Percentiles rank a stretch among this genome's conserved stretches.
Conservation (phyloP, 179 eudicot genomes). For the Silene coronaria region DNA sequence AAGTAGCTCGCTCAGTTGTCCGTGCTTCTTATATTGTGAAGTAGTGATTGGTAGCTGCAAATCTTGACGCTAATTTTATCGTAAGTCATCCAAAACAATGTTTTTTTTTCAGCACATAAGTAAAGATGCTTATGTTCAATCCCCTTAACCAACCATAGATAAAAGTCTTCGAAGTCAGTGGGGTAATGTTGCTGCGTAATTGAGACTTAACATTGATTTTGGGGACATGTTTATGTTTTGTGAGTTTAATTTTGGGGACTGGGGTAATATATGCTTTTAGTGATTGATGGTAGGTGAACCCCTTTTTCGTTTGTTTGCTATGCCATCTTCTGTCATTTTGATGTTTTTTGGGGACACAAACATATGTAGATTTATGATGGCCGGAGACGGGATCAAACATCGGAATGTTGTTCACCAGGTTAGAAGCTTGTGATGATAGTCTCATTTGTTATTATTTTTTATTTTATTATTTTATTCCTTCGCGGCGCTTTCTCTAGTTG, state of each 20-base stretch:
- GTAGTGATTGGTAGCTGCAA: background rate
- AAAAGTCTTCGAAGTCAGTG: background rate
- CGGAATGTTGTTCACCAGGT: constrained; percentile 70
- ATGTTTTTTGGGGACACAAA: constrained; percentile 10
- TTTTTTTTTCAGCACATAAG: background rate
- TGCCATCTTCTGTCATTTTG: constrained; percentile 6
- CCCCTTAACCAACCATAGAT: background rate
- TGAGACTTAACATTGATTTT: background rate
- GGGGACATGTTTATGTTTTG: constrained; percentile 3
- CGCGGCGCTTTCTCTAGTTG: background rate
- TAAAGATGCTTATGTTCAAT: background rate
- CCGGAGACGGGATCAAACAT: constrained; percentile 86
- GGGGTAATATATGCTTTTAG: background rate
- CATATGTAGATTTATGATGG: constrained; percentile 74
- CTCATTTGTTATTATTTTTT: background rate
- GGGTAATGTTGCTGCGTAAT: background rate
- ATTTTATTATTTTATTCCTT: background rate
- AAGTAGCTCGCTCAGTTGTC: background rate
- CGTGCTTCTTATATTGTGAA: background rate
- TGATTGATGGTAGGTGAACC: background rate
- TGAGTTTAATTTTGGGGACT: background rate
- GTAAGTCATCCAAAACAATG: background rate
- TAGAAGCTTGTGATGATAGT: constrained; percentile 3
- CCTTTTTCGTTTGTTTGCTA: background rate
- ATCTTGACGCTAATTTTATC: background rate